These are phyloP conservation scores for Fusarium sp. DNA, from an alignment of 2,329 filamentous ascomycete genomes.

Conservation along the genomic window DNA sequence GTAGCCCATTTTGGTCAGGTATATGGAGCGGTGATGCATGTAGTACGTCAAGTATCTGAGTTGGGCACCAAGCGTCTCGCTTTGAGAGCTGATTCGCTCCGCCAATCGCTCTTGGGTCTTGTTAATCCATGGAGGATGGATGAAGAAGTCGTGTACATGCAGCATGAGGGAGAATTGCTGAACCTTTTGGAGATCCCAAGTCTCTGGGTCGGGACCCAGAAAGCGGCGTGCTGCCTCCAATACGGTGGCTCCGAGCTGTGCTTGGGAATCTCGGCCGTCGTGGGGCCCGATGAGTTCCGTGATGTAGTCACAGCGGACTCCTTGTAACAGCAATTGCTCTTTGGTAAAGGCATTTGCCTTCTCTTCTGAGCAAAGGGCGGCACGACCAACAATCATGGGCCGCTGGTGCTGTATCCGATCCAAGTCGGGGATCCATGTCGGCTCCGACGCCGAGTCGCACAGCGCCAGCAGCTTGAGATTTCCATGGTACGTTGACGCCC, in stretches of 20 bases:
- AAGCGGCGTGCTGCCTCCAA: constrained; percentile 9
- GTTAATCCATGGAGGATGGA: constrained; percentile 6
- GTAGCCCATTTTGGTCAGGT: constrained; percentile 4
- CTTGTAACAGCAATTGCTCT: neutral
- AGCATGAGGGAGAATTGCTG: constrained; percentile 6
- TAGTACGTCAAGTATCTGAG: constrained; percentile 2
- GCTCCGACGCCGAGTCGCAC: constrained; percentile 11
- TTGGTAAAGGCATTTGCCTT: constrained; percentile 6
- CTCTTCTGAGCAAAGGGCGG: constrained; percentile 7
- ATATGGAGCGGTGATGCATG: constrained; percentile 11
- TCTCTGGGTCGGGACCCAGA: neutral
- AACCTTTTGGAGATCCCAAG: constrained; percentile 6
- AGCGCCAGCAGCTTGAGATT: constrained; percentile 9
- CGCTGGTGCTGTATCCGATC: constrained; percentile 7
- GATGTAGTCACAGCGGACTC: constrained; percentile 12
- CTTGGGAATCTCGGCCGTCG: neutral
- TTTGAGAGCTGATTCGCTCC: neutral
- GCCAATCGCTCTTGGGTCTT: neutral
- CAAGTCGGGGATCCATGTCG: constrained; percentile 10
- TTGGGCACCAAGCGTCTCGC: constrained; percentile 1
- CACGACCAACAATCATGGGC: neutral
- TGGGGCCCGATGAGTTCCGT: neutral
- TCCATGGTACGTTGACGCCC: constrained; percentile 4
- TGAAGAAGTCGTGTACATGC: constrained; percentile 1
- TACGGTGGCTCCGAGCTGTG: constrained; percentile 1